Conservation (phyloP, 2,329 filamentous ascomycete genomes). For the Fusarium penzigii region DNA sequence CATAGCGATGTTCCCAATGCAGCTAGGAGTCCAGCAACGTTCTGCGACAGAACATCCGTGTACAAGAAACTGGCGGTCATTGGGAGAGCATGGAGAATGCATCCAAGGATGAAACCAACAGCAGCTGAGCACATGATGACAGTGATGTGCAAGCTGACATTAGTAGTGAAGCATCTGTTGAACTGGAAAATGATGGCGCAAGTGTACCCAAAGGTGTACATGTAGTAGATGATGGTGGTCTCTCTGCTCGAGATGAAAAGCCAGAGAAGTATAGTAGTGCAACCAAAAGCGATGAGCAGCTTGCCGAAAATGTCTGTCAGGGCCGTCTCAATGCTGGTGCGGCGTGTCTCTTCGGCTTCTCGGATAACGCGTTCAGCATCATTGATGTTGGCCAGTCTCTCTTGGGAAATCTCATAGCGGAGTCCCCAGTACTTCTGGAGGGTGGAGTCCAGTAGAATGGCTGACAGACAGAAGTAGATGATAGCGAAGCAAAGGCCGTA, state of each 20-base stretch:
- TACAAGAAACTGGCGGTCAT: slow-evolving; percentile 8
- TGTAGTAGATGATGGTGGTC: slow-evolving; percentile 10
- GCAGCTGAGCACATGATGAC: slow-evolving; percentile 12
- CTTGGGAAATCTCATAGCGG: slow-evolving; percentile 9
- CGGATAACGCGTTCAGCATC: slow-evolving; percentile 5
- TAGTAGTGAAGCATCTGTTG: slow-evolving; percentile 18
- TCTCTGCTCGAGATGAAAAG: slow-evolving; percentile 8
- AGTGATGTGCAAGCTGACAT: slow-evolving; percentile 10
- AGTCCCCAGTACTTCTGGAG: slow-evolving; percentile 20
- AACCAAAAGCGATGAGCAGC: slow-evolving; percentile 11
- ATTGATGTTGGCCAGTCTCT: slow-evolving; percentile 10
- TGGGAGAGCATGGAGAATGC: slow-evolving; percentile 11
- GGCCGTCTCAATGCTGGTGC: slow-evolving; percentile 12
- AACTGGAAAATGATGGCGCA: slow-evolving; percentile 15
- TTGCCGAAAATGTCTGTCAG: slow-evolving; percentile 8
- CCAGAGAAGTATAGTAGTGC: slow-evolving; percentile 10
- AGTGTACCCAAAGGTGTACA: slow-evolving; percentile 12
- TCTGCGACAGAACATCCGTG: slow-evolving; percentile 11
- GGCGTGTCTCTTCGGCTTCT: slow-evolving; percentile 8
- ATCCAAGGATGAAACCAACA: slow-evolving; percentile 12
- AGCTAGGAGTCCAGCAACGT: slow-evolving; percentile 9
- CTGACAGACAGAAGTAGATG: slow-evolving; percentile 18
- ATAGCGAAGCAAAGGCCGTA: slow-evolving; percentile 20
- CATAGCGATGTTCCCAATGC: slow-evolving; percentile 10
- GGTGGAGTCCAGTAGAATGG: slow-evolving; percentile 17